Base-by-base conservation (phyloP, 139 green algal genomes). In the Zygnema circumcarinatum region DNA sequence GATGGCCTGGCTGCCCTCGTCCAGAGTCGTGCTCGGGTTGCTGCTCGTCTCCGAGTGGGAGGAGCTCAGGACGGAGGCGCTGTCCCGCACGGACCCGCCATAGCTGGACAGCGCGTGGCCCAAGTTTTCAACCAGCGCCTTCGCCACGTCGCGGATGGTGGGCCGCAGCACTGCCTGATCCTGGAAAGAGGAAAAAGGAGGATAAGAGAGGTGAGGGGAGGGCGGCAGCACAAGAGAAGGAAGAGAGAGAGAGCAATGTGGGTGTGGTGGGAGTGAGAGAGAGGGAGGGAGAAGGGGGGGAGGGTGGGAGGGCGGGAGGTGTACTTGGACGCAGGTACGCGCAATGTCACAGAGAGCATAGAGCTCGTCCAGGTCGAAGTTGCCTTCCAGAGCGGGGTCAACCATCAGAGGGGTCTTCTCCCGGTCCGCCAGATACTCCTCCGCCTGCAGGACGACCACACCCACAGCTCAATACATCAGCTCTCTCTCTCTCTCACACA, bases 361-460 rank as follows among this genome's bases (percentile, higher is more conserved):
- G 29, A 86, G 79, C 79, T 86, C 79, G 52, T 86, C 79, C 0
- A 81, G 29, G 29, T 86, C 79, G 54, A 86, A 86, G 52, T 86
- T 86, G 79, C 79, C 79, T 67, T 86, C 41, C 0, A 86, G 52
- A 38, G 31, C 35, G 2, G 79, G 79, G 79, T 86, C 79, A 33
- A 86, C 79, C 79, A 86, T 86, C 62, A 86, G 79, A 25, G 79
- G 79, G 20, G 53, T 86, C 79, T 86, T 86, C 79, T 86, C 79
- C n/a, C 79, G n/a, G 79, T 86, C 79, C 52, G 79, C 52, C 53
- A 86, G 52, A 67, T 86, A 86, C 79, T 86, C 79, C 79, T 86
- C 79, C 53, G 79, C 79, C 79, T 86, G 79, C 21, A n/a, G 1
- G n/a, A n/a, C n/a, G n/a, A n/a, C n/a, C n/a, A n/a, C 78, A 25